Evolutionary conservation across 1,139 yeast genomes (phyloP).

Genomic region (Ashbya aceris): DNA sequence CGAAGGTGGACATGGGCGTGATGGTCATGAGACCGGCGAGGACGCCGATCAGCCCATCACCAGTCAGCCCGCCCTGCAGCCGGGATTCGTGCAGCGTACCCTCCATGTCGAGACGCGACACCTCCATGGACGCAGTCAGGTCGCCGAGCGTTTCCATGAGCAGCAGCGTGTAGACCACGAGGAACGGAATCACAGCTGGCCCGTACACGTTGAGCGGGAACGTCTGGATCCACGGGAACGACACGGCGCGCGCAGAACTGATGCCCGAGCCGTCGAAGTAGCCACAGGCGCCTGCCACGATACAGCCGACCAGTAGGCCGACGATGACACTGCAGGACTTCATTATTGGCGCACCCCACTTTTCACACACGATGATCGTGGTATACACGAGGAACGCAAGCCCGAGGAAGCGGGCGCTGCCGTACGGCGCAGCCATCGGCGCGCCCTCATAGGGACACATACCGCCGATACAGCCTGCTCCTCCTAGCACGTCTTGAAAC

Average conservation of each 20-base stretch:
- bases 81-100: constrained; percentile 75
- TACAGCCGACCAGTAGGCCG: constrained; percentile 79
- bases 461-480: constrained; percentile 55
- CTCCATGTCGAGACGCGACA: constrained; percentile 71
- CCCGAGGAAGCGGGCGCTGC: constrained; percentile 77
- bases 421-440: constrained; percentile 61
- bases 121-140: constrained; percentile 86
- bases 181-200: constrained; percentile 72
- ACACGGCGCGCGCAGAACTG: constrained; percentile 68
- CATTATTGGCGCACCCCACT: constrained; percentile 92
- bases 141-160: constrained; percentile 94
- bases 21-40: constrained; percentile 66
- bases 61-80: constrained; percentile 84
- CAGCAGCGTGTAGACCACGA: constrained; percentile 69
- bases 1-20: constrained; percentile 82
- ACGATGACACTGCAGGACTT: constrained; percentile 83
- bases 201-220: constrained; percentile 68
- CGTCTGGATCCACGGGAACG: constrained; percentile 82
- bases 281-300: constrained; percentile 85
- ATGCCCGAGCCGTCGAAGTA: constrained; percentile 55
- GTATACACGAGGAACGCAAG: constrained; percentile 75
- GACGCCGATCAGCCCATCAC: constrained; percentile 64
- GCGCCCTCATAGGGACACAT: constrained; percentile 39
- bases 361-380: constrained; percentile 64
- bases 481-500: constrained; percentile 81